A percentile compares a stretch with the other conserved stretches of the same genome.
These are phyloP conservation scores for Citrus glauca DNA, from an alignment of 345 rosid genomes.

Conservation along the genomic window DNA sequence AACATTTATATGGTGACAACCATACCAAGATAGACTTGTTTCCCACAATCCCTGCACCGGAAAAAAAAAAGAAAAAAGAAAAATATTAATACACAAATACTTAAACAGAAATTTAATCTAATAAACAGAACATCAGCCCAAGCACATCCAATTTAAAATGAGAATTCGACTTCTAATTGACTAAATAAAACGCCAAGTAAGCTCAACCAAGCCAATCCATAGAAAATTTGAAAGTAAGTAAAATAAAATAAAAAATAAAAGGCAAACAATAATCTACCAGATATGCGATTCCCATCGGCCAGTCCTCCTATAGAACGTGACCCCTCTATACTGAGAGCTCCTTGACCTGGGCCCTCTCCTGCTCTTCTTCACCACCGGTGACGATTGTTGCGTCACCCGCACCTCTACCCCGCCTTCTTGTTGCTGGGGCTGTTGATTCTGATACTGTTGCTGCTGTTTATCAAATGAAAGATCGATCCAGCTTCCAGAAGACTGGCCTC, in stretches of 20 bases:
- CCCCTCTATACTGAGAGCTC: constrained; percentile 95
- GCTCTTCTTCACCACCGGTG: constrained; percentile 68
- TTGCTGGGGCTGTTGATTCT: background rate
- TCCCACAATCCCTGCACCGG: constrained; percentile 87
- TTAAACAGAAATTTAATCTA: background rate
- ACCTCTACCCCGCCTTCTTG: constrained; percentile 28
- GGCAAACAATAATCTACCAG: constrained; percentile 38
- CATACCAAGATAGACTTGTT: constrained; percentile 95
- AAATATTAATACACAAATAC: constrained; percentile 2
- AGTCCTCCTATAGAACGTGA: constrained; percentile 90
- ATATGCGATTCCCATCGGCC: constrained; percentile 99
- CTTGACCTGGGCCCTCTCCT: constrained; percentile 96
- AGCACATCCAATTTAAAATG: background rate
- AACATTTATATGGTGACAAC: constrained; percentile 8
- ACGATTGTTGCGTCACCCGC: constrained; percentile 36
- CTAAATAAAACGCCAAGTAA: background rate
- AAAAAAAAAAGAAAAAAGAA: background rate
- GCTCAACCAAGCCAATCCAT: background rate
- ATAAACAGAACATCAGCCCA: background rate
- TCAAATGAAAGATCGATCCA: constrained; percentile 56
- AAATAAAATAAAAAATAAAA: background rate
- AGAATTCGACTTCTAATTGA: background rate
- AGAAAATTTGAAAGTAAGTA: background rate
- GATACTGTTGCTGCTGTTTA: constrained; percentile 9
- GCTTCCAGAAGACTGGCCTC: constrained; percentile 41